phyloP scores from a whole-genome alignment of 768 basidiomycete genomes.

The Xerocomellus amylosporus region DNA sequence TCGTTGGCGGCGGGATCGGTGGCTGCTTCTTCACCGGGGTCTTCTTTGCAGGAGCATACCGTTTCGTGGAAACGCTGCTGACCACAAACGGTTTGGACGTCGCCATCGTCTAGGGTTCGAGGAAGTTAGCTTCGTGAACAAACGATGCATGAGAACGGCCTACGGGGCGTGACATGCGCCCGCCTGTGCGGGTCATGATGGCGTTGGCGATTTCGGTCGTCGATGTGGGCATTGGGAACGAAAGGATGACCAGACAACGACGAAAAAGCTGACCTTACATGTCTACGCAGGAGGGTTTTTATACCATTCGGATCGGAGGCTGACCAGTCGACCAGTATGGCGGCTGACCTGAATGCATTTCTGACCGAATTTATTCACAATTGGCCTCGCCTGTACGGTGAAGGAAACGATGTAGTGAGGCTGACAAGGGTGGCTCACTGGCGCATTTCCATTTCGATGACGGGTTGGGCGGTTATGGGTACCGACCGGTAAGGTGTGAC shows the following conservation, averaged over 20 bases:
- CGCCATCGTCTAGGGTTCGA: neutral
- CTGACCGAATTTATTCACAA: neutral
- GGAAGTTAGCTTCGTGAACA: neutral
- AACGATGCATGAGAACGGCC: neutral
- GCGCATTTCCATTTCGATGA: no score
- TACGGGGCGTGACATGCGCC: neutral
- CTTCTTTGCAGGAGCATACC: neutral
- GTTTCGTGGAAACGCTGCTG: neutral
- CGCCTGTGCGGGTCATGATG: neutral
- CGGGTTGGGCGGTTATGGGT: neutral
- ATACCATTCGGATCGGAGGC: neutral
- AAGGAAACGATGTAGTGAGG: neutral
- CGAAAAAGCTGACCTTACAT: neutral
- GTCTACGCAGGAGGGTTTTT: neutral
- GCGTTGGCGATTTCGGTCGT: neutral
- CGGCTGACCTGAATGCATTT: neutral
- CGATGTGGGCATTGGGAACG: neutral
- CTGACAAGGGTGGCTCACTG: no score
- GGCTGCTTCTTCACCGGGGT: neutral
- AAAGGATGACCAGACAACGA: neutral
- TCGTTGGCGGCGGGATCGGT: neutral
- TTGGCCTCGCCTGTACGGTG: neutral
- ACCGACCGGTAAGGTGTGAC: no score
- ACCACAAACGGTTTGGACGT: slow-evolving; percentile 13
- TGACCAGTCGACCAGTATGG: neutral